Evolutionary conservation across 1,284 basidiomycete genomes (phyloP).

Genomic region (Vanrija humicola): DNA sequence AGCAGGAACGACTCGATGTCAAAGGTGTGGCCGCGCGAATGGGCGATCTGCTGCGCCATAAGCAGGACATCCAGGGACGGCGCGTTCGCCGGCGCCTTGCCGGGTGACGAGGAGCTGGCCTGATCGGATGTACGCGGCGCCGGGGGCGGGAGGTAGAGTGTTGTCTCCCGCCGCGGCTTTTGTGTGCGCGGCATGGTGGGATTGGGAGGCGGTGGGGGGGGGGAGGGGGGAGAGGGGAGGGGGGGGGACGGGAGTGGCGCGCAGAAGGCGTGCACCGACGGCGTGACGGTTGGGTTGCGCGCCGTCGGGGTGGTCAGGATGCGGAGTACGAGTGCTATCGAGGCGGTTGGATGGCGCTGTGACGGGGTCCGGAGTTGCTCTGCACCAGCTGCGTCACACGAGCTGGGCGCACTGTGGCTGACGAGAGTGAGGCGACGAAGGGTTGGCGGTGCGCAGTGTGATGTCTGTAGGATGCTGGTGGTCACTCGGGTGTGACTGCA

Average conservation of each 20-base stretch:
- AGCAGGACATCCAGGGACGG: conserved; percentile 32
- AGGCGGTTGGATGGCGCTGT: no score
- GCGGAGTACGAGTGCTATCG: no score
- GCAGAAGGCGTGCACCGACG: no score
- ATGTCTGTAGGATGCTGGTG: no score
- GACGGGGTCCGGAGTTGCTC: no score
- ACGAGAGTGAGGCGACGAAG: no score
- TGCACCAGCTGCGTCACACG: no score
- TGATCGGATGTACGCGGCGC: conserved; percentile 2
- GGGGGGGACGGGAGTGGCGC: not conserved
- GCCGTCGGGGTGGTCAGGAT: not conserved
- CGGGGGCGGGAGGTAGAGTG: conserved; percentile 30
- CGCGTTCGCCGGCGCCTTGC: not conserved
- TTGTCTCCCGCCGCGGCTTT: conserved; percentile 19
- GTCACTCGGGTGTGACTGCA: no score
- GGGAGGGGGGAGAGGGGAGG: not conserved
- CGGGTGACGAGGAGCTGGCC: not conserved
- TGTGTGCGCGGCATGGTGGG: conserved; percentile 25
- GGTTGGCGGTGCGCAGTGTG: no score
- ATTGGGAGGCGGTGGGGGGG: no score
- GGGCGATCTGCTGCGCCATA: conserved; percentile 32
- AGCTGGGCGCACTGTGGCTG: no score
- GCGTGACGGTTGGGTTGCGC: not conserved
- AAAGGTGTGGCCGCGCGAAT: conserved; percentile 26
- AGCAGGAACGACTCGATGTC: conserved; percentile 35